Evolutionary conservation across 306 rosid genomes (phyloP).

Genomic region (Mucuna pruriens): DNA sequence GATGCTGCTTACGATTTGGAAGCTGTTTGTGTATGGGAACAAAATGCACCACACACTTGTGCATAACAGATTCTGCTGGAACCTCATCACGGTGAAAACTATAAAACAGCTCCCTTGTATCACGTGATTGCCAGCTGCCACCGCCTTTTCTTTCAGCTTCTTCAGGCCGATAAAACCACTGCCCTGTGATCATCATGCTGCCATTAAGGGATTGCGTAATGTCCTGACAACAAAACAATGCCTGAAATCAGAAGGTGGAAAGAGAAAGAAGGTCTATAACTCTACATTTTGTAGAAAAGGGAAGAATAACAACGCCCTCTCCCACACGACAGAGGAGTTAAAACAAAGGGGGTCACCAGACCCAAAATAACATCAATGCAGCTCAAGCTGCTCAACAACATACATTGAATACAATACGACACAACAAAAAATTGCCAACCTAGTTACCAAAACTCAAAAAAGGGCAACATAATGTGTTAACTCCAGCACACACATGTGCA

Average conservation of each 20-base stretch:
- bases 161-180: constrained; percentile 99
- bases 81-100: constrained; percentile 96
- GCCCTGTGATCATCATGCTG: constrained; percentile 81
- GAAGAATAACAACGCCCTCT: constrained; percentile 8
- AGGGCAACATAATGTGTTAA: background rate
- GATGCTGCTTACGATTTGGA: constrained; percentile 84
- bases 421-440: background rate
- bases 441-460: background rate
- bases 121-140: constrained; percentile 86
- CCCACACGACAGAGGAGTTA: background rate
- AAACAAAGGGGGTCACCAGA: constrained; percentile 2
- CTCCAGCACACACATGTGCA: constrained; percentile 2
- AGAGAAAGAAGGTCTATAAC: background rate
- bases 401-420: background rate
- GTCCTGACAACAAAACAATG: constrained; percentile 60
- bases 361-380: constrained; percentile 13
- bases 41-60: constrained; percentile 92
- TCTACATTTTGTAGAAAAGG: constrained; percentile 5
- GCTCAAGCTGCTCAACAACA: background rate
- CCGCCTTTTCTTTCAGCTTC: constrained; percentile 95
- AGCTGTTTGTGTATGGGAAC: constrained; percentile 90
- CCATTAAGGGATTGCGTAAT: constrained; percentile 68
- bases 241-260: constrained; percentile 35
- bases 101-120: constrained; percentile 90
- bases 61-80: constrained; percentile 99